Percentiles rank a stretch among this genome's conserved stretches.
Conservation (phyloP, 2,329 filamentous ascomycete species). For the Colletotrichum sp. region DNA sequence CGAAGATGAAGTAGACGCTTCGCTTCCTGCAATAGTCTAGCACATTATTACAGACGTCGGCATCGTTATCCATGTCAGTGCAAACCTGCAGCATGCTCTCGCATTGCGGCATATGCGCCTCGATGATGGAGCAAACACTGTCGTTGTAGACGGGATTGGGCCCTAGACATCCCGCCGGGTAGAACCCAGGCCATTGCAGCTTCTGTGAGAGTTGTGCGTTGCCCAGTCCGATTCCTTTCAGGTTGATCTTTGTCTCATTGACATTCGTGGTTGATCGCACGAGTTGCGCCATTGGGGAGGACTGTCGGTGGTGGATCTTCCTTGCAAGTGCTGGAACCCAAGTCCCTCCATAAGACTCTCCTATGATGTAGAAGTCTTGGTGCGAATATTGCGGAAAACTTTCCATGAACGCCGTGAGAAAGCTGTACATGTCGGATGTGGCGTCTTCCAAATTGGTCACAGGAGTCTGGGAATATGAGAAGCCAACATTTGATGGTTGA, state of each 20-base stretch:
- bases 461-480: background rate
- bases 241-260: background rate
- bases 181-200: constrained; percentile 1
- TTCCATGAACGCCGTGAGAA: background rate
- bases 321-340: background rate
- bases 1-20: background rate
- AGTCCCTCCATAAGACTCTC: background rate
- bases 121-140: background rate
- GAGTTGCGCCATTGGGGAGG: background rate
- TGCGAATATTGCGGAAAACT: background rate
- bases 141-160: background rate
- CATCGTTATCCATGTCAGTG: background rate
- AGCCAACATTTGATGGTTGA: background rate
- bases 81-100: background rate
- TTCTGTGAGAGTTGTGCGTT: background rate
- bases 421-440: background rate
- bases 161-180: background rate
- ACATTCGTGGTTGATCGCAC: background rate
- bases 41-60: background rate
- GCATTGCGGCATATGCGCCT: background rate
- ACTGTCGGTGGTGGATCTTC: background rate
- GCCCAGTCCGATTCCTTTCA: background rate
- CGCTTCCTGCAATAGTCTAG: background rate
- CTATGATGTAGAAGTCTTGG: background rate
- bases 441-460: background rate